These are phyloP conservation scores for Candida maris DNA, from an alignment of 805 yeast species.

Conservation along the genomic window DNA sequence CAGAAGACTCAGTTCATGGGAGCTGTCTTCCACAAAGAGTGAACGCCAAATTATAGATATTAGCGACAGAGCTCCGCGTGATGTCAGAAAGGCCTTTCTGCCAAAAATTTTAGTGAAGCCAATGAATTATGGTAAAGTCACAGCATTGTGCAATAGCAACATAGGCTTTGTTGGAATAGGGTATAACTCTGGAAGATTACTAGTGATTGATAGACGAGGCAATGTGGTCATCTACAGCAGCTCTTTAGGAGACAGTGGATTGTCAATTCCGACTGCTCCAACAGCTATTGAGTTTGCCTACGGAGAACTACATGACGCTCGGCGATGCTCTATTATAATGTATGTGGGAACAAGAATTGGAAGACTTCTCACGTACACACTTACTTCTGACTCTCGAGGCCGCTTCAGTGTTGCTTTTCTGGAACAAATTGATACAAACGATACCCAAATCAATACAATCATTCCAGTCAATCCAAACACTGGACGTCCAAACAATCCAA, in stretches of 20 bases:
- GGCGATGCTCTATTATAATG: constrained; percentile 67
- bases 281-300: constrained; percentile 73
- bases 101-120: constrained; percentile 50
- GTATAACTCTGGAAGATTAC: constrained; percentile 67
- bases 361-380: constrained; percentile 58
- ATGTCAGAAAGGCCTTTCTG: constrained; percentile 55
- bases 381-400: constrained; percentile 61
- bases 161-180: constrained; percentile 84
- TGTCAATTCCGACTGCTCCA: constrained; percentile 32
- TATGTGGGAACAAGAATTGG: constrained; percentile 78
- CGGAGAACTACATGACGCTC: constrained; percentile 52
- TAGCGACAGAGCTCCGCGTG: constrained; percentile 47
- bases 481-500: constrained; percentile 68
- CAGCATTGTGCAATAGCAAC: constrained; percentile 64
- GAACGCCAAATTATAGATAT: constrained; percentile 40
- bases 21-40: constrained; percentile 26
- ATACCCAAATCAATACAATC: constrained; percentile 50
- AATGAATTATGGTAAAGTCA: constrained; percentile 41
- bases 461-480: constrained; percentile 53
- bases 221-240: constrained; percentile 47
- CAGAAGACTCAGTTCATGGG: constrained; percentile 28
- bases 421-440: constrained; percentile 46
- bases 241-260: constrained; percentile 25
- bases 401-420: constrained; percentile 54
- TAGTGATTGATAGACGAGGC: constrained; percentile 75